These are phyloP conservation scores for Diaporthe velutina DNA, from an alignment of 2,329 filamentous ascomycete genomes.

Conservation along the genomic window DNA sequence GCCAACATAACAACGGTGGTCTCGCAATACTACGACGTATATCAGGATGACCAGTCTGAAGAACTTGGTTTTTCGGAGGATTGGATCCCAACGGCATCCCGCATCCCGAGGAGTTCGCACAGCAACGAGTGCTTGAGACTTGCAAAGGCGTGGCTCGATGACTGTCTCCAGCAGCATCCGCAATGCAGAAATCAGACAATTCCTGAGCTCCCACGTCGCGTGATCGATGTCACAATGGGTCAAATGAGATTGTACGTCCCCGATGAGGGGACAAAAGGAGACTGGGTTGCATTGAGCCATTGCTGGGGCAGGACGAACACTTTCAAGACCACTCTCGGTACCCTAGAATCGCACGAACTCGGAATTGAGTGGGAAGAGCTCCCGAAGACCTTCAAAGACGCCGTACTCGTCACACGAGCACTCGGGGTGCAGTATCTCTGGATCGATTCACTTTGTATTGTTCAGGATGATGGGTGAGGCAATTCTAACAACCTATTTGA, in stretches of 20 bases:
- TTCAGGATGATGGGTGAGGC: slow-evolving; percentile 38
- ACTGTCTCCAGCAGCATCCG: background rate
- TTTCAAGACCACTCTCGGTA: background rate
- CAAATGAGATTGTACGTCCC: background rate
- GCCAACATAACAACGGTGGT: background rate
- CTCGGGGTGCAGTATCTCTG: slow-evolving; percentile 11
- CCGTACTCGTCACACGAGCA: background rate
- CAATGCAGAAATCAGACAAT: background rate
- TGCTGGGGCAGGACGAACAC: background rate
- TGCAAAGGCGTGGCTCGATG: background rate
- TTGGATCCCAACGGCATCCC: background rate
- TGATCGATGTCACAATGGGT: background rate
- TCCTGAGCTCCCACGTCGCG: background rate
- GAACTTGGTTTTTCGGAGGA: background rate
- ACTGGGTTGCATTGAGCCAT: slow-evolving; percentile 17
- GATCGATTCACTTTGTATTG: slow-evolving; percentile 30
- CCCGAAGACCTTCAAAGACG: slow-evolving; percentile 15
- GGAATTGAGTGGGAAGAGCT: background rate
- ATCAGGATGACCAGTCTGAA: background rate
- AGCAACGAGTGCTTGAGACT: background rate
- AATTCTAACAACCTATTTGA: too few species aligned
- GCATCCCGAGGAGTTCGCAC: background rate
- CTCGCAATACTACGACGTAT: background rate
- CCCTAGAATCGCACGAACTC: background rate
- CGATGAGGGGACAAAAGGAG: background rate